These are phyloP conservation scores for Chlamydomonas sp. DNA, from an alignment of 139 green algal genomes.

Conservation along the genomic window DNA sequence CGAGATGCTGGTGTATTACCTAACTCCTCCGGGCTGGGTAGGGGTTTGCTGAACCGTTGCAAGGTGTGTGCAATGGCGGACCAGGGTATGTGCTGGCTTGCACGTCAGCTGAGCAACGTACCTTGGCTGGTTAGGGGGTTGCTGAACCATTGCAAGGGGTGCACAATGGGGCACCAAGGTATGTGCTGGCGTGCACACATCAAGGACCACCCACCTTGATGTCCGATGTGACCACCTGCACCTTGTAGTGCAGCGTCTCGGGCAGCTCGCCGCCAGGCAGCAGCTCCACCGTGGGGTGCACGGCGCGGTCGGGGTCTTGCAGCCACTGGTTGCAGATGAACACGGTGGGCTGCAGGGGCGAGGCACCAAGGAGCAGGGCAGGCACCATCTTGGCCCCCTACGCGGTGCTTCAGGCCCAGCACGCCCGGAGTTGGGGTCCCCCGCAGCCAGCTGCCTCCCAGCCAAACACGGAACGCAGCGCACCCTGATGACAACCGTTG, in stretches of 20 bases:
- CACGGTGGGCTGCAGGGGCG: not conserved
- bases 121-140: no score
- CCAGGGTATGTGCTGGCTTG: not conserved
- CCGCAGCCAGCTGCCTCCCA: no score
- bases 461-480: no score
- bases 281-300: conserved; percentile 51
- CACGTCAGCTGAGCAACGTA: no score
- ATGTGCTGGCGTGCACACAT: not conserved
- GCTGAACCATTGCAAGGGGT: no score
- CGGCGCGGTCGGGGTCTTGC: conserved; percentile 33
- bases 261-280: conserved; percentile 40
- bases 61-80: not conserved
- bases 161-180: no score
- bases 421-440: no score
- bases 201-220: conserved; percentile 39
- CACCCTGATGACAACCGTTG: no score
- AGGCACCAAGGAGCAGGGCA: not conserved
- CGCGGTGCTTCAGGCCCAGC: no score
- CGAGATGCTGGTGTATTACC: no score
- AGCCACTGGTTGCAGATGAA: conserved; percentile 47
- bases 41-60: not conserved
- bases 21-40: not conserved
- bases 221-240: conserved; percentile 56
- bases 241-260: conserved; percentile 23
- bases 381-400: no score